These are phyloP conservation scores for Fraxinus pennsylvanica DNA, from an alignment of 257 asterid species.

Conservation along the genomic window DNA sequence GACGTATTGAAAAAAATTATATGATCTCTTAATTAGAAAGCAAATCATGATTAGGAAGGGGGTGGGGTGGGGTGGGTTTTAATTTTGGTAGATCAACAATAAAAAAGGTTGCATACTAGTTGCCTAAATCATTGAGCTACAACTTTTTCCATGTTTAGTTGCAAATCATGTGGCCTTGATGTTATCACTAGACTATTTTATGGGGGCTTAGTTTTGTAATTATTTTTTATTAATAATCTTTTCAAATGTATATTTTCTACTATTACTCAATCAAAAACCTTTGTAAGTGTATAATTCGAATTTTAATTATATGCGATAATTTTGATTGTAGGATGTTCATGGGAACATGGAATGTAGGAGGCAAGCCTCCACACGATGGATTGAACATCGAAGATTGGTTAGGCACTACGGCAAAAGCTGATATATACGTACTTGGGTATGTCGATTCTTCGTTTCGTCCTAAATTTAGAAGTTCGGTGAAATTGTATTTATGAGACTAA, in stretches of 20 bases:
- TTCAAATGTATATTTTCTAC: too few relatives aligned
- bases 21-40: background rate
- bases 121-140: conserved; percentile 33
- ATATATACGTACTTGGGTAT: conserved; percentile 87
- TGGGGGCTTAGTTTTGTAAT: too few relatives aligned
- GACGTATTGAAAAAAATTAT: background rate
- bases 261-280: too few relatives aligned
- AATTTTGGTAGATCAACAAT: conserved; percentile 8
- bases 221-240: too few relatives aligned
- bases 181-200: conserved; percentile 12
- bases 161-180: conserved; percentile 34
- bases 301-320: too few relatives aligned
- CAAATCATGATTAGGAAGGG: conserved; percentile 1
- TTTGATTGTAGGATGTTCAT: conserved; percentile 61
- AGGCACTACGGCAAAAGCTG: conserved; percentile 54
- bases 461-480: too few relatives aligned
- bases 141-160: conserved; percentile 37
- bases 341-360: conserved; percentile 98
- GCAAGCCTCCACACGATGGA: conserved; percentile 68
- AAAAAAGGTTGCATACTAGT: conserved; percentile 19
- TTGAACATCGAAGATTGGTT: conserved; percentile 69
- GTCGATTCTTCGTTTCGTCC: background rate
- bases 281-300: too few relatives aligned
- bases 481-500: too few relatives aligned
- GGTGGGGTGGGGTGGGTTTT: background rate